phyloP scores from a whole-genome alignment of 257 asterid genomes.

The Solanum tarapatanum region DNA sequence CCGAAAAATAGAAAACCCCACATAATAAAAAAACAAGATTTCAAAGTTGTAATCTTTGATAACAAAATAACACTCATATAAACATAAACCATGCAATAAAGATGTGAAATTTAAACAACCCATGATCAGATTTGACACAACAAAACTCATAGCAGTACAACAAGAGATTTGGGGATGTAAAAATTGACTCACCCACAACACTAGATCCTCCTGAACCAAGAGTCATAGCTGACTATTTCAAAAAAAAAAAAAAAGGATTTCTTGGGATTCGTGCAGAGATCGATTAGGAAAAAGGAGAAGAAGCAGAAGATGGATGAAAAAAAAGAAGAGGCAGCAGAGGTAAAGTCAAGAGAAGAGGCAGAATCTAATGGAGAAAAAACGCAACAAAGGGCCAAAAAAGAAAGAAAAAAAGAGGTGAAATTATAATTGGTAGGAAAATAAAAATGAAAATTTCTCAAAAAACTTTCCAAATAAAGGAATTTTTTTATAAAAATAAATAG shows the following conservation, averaged over 20 bases:
- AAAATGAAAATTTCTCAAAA: not conserved
- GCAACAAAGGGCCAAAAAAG: not conserved
- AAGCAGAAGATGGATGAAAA: not conserved
- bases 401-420: not conserved
- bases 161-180: not conserved
- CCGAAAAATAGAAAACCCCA: not conserved
- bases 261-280: constrained; percentile 7
- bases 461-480: not conserved
- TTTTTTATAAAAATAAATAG: not conserved
- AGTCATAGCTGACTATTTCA: constrained; percentile 32
- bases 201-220: constrained; percentile 85
- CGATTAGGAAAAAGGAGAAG: constrained; percentile 19
- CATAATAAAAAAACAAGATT: not conserved
- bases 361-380: not conserved
- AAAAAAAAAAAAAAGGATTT: not conserved
- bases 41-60: not conserved
- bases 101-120: not conserved
- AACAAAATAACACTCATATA: not conserved
- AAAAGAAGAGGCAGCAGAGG: not conserved
- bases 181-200: constrained; percentile 45
- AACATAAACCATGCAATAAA: not conserved
- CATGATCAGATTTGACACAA: not conserved
- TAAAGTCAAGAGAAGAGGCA: not conserved
- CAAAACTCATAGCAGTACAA: not conserved
- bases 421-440: not conserved